Evolutionary conservation across 768 basidiomycete genomes (phyloP), one percentile per base, ranked within the genome.

Genomic region (Pilatotrama ljubarskyi): DNA sequence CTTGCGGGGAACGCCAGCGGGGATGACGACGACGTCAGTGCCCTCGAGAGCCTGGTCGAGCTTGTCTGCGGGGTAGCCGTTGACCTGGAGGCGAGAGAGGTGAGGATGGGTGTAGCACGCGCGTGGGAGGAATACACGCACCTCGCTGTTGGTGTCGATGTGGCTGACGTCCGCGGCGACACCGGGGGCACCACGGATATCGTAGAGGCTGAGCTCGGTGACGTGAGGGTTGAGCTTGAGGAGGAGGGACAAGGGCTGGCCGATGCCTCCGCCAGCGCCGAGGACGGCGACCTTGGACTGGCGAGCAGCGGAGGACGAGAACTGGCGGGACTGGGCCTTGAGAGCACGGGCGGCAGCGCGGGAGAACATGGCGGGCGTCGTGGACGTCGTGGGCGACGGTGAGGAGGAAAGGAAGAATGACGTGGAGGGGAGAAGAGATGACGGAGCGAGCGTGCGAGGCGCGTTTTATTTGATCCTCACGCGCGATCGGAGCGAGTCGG

Each of bases 1-100:
- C 86, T 99, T 99, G 74, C 97, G 84, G 65, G 97, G 97, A 63
- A 99, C 96, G 84, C 97, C 97, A 77, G 97, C 97, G 59, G 97
- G 97, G 73, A 98, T 97, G 64, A 98, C 91, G 66, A 98, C 88
- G 63, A 98, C 91, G 76, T 98, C 82, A 59, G 84, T 90, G 64
- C 89, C 95, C 61, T 92, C 86, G 61, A 99, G 84, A 18, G 97
- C 95, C 68, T 85, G 82, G 74, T 94, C 91, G 68, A 98, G 84
- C 73, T 94, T 85, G 77, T 93, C 91, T 49, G 91, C 88, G 64
- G 90, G 80, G 68, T 86, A 94, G 51, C 92, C 92, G 17, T 75
- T 78, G 55, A 94, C 92, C 90, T 92, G 65, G 35, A 15, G 9
- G n/a, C 17, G 10, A 7, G n/a, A 22, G 48, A 5, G 20, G 46